Conservation (phyloP, 192 early-diverging fungal genomes). For the Gaertneriomyces semiglobifer region DNA sequence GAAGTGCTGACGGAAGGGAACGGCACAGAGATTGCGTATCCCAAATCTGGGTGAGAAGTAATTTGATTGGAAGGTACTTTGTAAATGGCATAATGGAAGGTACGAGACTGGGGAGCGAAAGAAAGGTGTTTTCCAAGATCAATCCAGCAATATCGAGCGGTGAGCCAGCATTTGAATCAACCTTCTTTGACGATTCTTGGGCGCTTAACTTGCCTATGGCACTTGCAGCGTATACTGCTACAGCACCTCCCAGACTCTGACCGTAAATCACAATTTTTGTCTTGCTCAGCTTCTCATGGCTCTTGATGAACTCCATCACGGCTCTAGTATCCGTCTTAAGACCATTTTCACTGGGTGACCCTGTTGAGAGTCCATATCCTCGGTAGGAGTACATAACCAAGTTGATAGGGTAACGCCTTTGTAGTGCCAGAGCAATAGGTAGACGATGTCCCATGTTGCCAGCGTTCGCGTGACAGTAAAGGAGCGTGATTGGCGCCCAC, state of each 20-base stretch:
- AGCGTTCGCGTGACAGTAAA: slow-evolving; percentile 96
- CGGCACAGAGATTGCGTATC: slow-evolving; percentile 53
- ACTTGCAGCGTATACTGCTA: slow-evolving; percentile 77
- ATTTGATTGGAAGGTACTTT: slow-evolving; percentile 53
- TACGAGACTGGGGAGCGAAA: slow-evolving; percentile 81
- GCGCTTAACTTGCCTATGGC: too few relatives aligned
- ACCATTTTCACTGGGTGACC: slow-evolving; percentile 80
- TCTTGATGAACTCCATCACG: slow-evolving; percentile 76
- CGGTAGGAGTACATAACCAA: slow-evolving; percentile 98
- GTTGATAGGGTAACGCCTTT: slow-evolving; percentile 68
- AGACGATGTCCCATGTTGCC: slow-evolving; percentile 96
- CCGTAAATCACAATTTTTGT: slow-evolving; percentile 87
- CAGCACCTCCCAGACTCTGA: slow-evolving; percentile 96
- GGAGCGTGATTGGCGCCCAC: slow-evolving; percentile 56
- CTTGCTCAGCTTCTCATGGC: slow-evolving; percentile 67
- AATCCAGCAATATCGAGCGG: slow-evolving; percentile 73
- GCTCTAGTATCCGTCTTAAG: slow-evolving; percentile 84
- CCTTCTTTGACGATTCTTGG: too few relatives aligned
- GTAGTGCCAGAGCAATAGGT: slow-evolving; percentile 79
- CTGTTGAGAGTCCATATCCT: slow-evolving; percentile 89
- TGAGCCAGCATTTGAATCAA: slow-evolving; percentile 48
- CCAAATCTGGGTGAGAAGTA: slow-evolving; percentile 89
- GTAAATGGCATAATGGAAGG: slow-evolving; percentile 78
- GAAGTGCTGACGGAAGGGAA: slow-evolving; percentile 35
- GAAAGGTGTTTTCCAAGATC: slow-evolving; percentile 93